Percentiles rank a stretch among this genome's conserved stretches.
phyloP scores from a whole-genome alignment of 345 rosid genomes.

The Eucalyptus decipiens region DNA sequence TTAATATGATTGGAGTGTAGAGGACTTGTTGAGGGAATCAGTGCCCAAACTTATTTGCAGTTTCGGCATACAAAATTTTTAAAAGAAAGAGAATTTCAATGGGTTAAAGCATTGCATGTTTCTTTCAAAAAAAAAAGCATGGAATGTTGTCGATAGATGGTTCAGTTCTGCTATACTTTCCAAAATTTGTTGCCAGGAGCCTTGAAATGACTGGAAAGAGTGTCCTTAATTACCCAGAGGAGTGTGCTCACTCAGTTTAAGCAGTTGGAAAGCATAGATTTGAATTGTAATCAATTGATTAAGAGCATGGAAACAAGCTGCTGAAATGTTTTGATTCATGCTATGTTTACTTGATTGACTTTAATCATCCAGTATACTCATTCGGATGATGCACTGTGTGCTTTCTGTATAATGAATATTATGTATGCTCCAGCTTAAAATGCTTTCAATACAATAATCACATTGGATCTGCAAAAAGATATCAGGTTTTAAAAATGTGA shows the following conservation, averaged over 20 bases:
- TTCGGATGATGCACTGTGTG: not conserved
- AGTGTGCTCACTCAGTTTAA: not conserved
- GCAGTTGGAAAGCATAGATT: not conserved
- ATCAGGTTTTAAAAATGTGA: not conserved
- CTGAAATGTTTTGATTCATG: not conserved
- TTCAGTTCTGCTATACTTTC: not conserved
- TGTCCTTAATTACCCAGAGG: not conserved
- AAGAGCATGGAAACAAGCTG: not conserved
- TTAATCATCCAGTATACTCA: not conserved
- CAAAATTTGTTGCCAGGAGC: not conserved
- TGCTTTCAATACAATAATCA: not conserved
- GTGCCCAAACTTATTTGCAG: not conserved
- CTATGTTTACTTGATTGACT: not conserved
- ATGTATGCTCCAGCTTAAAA: not conserved
- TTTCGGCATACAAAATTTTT: not conserved
- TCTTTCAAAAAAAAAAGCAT: not conserved
- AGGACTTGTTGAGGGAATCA: not conserved
- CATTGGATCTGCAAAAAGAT: not conserved
- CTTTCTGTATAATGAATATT: not conserved
- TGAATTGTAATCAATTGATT: not conserved
- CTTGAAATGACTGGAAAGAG: not conserved
- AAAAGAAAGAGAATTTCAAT: not conserved
- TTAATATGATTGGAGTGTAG: not conserved
- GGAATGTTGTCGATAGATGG: not conserved
- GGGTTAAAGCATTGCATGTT: not conserved